phyloP scores from a whole-genome alignment of 83 land plant species.

The Picea mariana region DNA sequence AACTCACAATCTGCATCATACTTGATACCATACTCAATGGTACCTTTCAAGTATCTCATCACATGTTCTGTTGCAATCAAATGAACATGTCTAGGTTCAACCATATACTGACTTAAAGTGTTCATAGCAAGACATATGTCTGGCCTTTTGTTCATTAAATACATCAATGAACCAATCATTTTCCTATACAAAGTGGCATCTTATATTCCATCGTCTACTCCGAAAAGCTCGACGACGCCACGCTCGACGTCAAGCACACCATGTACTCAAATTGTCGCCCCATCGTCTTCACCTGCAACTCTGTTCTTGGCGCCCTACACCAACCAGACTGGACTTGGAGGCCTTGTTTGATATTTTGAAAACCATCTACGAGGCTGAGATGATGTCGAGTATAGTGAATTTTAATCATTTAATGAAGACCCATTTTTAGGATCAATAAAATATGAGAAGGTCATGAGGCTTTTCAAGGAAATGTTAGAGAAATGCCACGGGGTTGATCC shows the following conservation, averaged over 20 bases:
- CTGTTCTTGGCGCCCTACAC: conserved; percentile 38
- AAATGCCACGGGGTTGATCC: conserved; percentile 65
- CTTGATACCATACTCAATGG: too few species aligned
- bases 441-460: conserved; percentile 45
- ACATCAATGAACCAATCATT: too few species aligned
- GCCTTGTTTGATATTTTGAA: conserved; percentile 38
- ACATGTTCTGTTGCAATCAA: too few species aligned
- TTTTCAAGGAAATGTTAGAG: conserved; percentile 60
- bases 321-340: conserved; percentile 32
- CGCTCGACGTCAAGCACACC: conserved; percentile 28
- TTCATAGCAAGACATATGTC: too few species aligned
- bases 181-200: too few species aligned
- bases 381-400: conserved; percentile 47
- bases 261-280: conserved; percentile 36
- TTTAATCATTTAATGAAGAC: conserved; percentile 64
- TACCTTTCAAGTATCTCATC: too few species aligned
- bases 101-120: too few species aligned
- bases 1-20: too few species aligned
- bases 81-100: too few species aligned
- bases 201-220: too few species aligned
- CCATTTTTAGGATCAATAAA: conserved; percentile 41
- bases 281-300: conserved; percentile 61
- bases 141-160: too few species aligned
- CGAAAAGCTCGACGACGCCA: conserved; percentile 52
- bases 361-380: conserved; percentile 44